These are phyloP conservation scores for Lactarius pseudohatsudake DNA, from an alignment of 768 basidiomycete genomes.

Conservation along the genomic window DNA sequence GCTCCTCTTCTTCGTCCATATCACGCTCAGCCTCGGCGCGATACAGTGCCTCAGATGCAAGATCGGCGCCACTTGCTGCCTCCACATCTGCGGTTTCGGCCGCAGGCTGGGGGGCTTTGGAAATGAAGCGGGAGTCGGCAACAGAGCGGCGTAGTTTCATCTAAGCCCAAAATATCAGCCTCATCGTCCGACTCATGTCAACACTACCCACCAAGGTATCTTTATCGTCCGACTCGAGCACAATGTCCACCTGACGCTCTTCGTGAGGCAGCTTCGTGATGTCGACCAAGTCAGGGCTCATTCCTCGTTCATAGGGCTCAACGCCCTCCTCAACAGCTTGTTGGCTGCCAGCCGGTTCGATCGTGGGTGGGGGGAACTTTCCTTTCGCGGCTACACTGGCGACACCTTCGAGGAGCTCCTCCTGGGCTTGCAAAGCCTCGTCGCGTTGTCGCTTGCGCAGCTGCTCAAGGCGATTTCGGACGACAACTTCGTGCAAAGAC, in stretches of 20 bases:
- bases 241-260: slow-evolving; percentile 77
- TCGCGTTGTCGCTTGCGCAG: slow-evolving; percentile 94
- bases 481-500: slow-evolving; percentile 91
- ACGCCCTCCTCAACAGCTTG: slow-evolving; percentile 53
- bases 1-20: slow-evolving; percentile 92
- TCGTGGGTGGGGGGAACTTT: slow-evolving; percentile 41
- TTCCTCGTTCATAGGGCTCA: slow-evolving; percentile 79
- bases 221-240: slow-evolving; percentile 65
- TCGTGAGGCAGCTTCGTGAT: slow-evolving; percentile 69
- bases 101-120: slow-evolving; percentile 64
- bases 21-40: slow-evolving; percentile 90
- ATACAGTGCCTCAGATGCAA: slow-evolving; percentile 88
- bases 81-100: slow-evolving; percentile 59
- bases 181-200: slow-evolving; percentile 9
- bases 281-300: slow-evolving; percentile 81
- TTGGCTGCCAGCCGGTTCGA: slow-evolving; percentile 38
- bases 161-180: slow-evolving; percentile 42
- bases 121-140: slow-evolving; percentile 83
- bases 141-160: slow-evolving; percentile 77
- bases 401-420: slow-evolving; percentile 83
- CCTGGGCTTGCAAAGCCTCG: slow-evolving; percentile 91
- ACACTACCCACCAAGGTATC: slow-evolving; percentile 47
- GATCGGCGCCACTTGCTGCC: slow-evolving; percentile 61
- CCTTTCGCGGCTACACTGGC: slow-evolving; percentile 55
- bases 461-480: slow-evolving; percentile 93